phyloP scores from a whole-genome alignment of 2,329 filamentous ascomycete species.

The Paecilomyces niveus region DNA sequence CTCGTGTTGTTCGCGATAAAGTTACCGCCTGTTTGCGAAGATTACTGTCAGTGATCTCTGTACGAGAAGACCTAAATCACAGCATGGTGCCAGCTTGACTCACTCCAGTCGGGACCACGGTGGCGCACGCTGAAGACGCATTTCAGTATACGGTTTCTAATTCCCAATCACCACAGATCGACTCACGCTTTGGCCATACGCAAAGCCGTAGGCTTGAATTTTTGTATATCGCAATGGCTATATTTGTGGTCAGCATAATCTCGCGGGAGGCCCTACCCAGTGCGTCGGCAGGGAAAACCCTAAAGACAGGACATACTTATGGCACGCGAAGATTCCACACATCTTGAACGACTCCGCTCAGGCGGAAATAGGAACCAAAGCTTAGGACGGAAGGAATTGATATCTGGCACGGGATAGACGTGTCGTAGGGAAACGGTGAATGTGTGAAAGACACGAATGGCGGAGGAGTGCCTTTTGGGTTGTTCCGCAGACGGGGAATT shows the following conservation, averaged over 20 bases:
- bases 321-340: conserved; percentile 97
- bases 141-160: conserved; percentile 22
- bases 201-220: conserved; percentile 92
- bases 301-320: conserved; percentile 56
- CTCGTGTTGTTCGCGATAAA: conserved; percentile 85
- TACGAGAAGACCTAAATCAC: conserved; percentile 4
- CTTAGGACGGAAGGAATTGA: background rate
- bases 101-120: conserved; percentile 97
- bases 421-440: background rate
- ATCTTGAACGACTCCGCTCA: conserved; percentile 51
- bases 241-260: conserved; percentile 9
- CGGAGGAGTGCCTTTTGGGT: background rate
- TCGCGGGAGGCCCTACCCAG: conserved; percentile 4
- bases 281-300: conserved; percentile 5
- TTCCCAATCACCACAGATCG: background rate
- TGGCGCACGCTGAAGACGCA: conserved; percentile 67
- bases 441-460: background rate
- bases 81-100: conserved; percentile 38
- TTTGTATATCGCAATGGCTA: conserved; percentile 84
- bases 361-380: background rate
- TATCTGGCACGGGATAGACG: background rate
- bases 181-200: conserved; percentile 88
- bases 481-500: conserved; percentile 2
- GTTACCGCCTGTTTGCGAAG: conserved; percentile 63
- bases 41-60: conserved; percentile 14